Percentiles rank a stretch among this genome's conserved stretches.
Evolutionary conservation across 2,329 filamentous ascomycete species (phyloP).

Genomic region (Trichoderma atroviride): DNA sequence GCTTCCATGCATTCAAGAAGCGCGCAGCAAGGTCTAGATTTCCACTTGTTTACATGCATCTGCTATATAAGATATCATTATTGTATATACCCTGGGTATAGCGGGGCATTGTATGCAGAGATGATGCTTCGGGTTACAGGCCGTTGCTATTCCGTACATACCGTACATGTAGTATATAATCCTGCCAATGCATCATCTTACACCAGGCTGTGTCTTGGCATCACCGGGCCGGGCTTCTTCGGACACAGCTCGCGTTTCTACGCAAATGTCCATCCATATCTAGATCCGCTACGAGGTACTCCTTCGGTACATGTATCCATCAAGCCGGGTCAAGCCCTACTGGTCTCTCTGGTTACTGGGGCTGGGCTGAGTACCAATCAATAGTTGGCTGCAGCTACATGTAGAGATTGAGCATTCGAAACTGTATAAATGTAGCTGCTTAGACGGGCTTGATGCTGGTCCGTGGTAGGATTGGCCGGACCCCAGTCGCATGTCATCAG

Average conservation of each 20-base stretch:
- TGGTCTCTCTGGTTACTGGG: neutral
- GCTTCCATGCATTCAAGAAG: neutral
- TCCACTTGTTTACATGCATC: neutral
- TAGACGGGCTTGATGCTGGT: neutral
- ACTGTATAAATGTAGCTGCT: neutral
- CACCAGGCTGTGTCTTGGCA: neutral
- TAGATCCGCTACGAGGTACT: neutral
- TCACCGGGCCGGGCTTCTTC: neutral
- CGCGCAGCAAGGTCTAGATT: neutral
- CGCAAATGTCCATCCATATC: neutral
- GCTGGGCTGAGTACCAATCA: neutral
- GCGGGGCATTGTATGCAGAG: neutral
- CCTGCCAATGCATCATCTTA: neutral
- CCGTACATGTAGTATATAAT: neutral
- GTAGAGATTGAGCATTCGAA: neutral
- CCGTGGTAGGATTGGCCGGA: neutral
- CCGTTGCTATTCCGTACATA: neutral
- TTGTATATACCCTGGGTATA: neutral
- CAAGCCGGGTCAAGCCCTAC: neutral
- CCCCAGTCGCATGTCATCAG: neutral
- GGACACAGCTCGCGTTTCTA: neutral
- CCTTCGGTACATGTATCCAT: neutral
- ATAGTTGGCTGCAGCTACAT: neutral
- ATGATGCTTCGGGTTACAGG: neutral
- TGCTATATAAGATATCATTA: neutral